These are phyloP conservation scores for Chaetomium fimeti DNA, from an alignment of 495 filamentous ascomycete species.

Conservation along the genomic window DNA sequence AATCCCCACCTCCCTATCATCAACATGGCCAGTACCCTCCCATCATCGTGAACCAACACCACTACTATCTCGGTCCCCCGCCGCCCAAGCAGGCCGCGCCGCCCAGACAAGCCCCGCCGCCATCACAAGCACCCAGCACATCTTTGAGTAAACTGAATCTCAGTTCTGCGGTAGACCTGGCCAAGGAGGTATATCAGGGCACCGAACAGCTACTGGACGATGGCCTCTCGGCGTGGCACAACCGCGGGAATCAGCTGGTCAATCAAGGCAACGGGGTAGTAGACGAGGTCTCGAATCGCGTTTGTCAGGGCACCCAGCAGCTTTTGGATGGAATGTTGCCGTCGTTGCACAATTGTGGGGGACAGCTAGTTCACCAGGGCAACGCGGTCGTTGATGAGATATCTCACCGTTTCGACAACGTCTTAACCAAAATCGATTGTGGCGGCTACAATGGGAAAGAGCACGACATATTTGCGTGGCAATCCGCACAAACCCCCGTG, in stretches of 20 bases:
- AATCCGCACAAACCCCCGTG: conserved; percentile 36
- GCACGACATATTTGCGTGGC: conserved; percentile 53
- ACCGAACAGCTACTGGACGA: conserved; percentile 38
- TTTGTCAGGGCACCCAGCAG: conserved; percentile 29
- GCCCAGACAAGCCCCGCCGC: conserved; percentile 25
- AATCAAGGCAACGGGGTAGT: conserved; percentile 51
- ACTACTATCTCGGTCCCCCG: conserved; percentile 45
- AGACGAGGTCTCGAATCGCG: conserved; percentile 55
- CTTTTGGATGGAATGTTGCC: conserved; percentile 41
- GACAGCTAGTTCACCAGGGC: conserved; percentile 45
- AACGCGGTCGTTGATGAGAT: conserved; percentile 58
- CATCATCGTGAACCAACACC: conserved; percentile 50
- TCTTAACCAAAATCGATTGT: conserved; percentile 65
- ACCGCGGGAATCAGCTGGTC: conserved; percentile 42
- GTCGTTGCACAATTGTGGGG: conserved; percentile 38
- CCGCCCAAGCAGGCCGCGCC: conserved; percentile 30
- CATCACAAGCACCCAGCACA: conserved; percentile 24
- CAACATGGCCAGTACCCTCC: conserved; percentile 35
- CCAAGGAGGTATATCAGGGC: conserved; percentile 34
- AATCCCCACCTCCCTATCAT: conserved; percentile 32
- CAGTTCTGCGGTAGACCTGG: conserved; percentile 40
- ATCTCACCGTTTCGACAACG: conserved; percentile 55
- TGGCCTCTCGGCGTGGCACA: conserved; percentile 40
- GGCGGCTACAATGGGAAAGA: conserved; percentile 64
- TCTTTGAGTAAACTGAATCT: conserved; percentile 41